Evolutionary conservation across 163 green algal genomes (phyloP), one percentile per base, ranked within the genome.

Genomic region (Chlorella variabilis): DNA sequence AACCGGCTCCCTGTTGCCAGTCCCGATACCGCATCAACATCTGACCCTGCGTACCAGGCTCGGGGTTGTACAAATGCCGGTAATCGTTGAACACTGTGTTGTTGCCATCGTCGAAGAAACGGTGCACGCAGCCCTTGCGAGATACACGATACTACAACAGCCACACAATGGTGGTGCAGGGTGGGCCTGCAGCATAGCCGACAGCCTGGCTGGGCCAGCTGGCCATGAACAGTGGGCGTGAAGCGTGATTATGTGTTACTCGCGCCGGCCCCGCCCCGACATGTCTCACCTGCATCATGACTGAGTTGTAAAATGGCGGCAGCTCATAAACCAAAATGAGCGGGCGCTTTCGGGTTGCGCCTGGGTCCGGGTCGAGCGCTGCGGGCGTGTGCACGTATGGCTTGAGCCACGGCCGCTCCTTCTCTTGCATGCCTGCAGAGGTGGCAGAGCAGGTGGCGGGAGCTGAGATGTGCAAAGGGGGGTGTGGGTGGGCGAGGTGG

Each of bases 261-360:
- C 45, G n/a, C n/a, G n/a, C n/a, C n/a, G n/a, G n/a, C n/a, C n/a
- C n/a, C n/a, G n/a, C n/a, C n/a, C n/a, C n/a, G n/a, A n/a, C n/a
- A n/a, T n/a, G n/a, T n/a, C n/a, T n/a, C n/a, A 45, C 77, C 84
- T 94, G 88, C 21, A 94, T 73, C 62, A 93, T 62, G 31, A 84
- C 84, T 18, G 69, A 66, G 34, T 84, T 87, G 83, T 89, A 94
- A 2, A 89, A 51, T 18, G 85, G 38, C 2, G 91, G 89, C 78
- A 95, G 83, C 75, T 94, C 91, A 54, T 95, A 95, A 38, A 95
- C 86, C 56, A 90, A 95, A 38, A 95, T 89, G 45, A 90, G 86
- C 15, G 91, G 91, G 4, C 88, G 87, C 56, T 75, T 71, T 62
- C 88, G 84, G 41, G 58, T 68, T 13, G 31, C 34, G 3, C 17